phyloP scores from a whole-genome alignment of 768 basidiomycete genomes.

The Boletus pseudopeckii region DNA sequence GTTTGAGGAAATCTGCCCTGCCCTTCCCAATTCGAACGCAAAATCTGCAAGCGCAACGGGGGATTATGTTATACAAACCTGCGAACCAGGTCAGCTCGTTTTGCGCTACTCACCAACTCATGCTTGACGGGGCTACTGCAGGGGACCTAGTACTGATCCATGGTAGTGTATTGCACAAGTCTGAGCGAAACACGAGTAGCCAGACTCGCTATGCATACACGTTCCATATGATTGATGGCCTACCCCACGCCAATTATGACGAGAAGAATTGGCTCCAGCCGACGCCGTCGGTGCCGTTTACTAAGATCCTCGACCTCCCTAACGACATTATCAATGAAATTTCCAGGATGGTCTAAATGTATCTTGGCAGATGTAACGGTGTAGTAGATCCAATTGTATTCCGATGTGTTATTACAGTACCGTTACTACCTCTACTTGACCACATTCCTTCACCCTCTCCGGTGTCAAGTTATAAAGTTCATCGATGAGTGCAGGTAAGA shows the following conservation, averaged over 20 bases:
- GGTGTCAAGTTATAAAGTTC: constrained; percentile 48
- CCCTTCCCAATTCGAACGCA: constrained; percentile 12
- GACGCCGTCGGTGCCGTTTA: constrained; percentile 78
- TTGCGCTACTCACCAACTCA: not conserved
- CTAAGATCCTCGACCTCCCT: constrained; percentile 45
- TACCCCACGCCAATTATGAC: constrained; percentile 71
- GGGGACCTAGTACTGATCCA: constrained; percentile 94
- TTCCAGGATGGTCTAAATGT: not conserved
- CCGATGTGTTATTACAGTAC: not conserved
- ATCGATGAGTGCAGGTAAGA: constrained; percentile 63
- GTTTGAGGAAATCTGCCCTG: constrained; percentile 60
- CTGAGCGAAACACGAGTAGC: constrained; percentile 77
- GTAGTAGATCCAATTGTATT: not conserved
- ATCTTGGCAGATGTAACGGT: not conserved
- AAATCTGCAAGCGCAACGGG: constrained; percentile 20
- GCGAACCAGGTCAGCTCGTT: constrained; percentile 57
- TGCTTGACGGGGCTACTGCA: constrained; percentile 20
- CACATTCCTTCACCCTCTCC: constrained; percentile 29
- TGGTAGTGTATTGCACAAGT: constrained; percentile 89
- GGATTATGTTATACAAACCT: constrained; percentile 65
- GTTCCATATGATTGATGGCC: constrained; percentile 89
- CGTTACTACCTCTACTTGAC: constrained; percentile 28
- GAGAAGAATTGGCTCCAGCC: constrained; percentile 96
- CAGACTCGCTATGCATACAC: constrained; percentile 91
- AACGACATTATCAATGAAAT: not conserved